Percentiles rank a stretch among this genome's conserved stretches.
Conservation (phyloP, 164 flowering plant species). For the Vitis amurensis region DNA sequence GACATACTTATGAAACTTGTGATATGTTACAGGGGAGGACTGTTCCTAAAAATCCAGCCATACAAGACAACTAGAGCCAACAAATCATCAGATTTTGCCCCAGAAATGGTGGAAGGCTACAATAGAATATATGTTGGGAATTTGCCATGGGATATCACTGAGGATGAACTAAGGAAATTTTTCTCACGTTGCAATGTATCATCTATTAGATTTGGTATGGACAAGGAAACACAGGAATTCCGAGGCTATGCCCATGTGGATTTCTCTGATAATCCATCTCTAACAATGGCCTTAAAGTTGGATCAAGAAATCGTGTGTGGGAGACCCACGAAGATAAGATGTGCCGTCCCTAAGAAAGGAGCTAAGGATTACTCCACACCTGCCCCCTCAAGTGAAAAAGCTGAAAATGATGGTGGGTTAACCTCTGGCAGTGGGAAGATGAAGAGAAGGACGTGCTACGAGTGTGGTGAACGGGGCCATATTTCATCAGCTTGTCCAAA, state of each 20-base stretch:
- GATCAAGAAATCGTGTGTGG: constrained; percentile 72
- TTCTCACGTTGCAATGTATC: constrained; percentile 70
- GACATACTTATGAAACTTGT: constrained; percentile 6
- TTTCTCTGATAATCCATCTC: constrained; percentile 64
- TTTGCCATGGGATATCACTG: constrained; percentile 89
- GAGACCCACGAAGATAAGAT: constrained; percentile 74
- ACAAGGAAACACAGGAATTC: constrained; percentile 84
- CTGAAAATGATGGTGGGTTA: constrained; percentile 4
- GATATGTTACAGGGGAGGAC: constrained; percentile 76
- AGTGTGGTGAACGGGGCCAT: constrained; percentile 81
- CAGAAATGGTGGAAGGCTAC: constrained; percentile 73
- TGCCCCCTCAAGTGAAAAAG: neutral
- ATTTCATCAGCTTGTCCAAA: constrained; percentile 74
- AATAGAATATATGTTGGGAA: constrained; percentile 87
- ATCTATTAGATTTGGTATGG: constrained; percentile 73
- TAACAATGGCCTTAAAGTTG: constrained; percentile 63
- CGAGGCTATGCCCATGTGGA: constrained; percentile 93
- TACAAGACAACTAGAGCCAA: constrained; percentile 45
- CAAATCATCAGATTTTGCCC: constrained; percentile 53
- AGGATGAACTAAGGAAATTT: constrained; percentile 66
- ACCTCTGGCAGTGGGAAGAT: constrained; percentile 40
- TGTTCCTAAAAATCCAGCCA: constrained; percentile 76
- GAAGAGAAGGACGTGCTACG: constrained; percentile 70
- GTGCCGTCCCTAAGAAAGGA: constrained; percentile 77
- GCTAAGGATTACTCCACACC: neutral